Percentiles rank a stretch among this genome's conserved stretches.
phyloP scores from a whole-genome alignment of 331 rosid genomes.

The Telfairia occidentalis region DNA sequence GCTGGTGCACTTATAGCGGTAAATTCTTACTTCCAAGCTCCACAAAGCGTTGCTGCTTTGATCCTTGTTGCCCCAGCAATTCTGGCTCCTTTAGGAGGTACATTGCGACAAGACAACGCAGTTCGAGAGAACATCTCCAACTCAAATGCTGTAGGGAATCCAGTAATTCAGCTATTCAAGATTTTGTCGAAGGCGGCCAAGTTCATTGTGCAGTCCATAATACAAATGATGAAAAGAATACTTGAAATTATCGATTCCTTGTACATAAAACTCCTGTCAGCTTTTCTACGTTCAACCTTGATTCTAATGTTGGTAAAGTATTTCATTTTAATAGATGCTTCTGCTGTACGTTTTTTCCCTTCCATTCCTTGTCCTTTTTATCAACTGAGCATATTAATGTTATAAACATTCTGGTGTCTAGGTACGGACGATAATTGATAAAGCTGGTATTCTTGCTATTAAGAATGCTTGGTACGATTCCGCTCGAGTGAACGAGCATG shows the following conservation, averaged over 20 bases:
- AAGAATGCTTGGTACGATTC: constrained; percentile 80
- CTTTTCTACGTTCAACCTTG: constrained; percentile 54
- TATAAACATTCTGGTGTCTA: constrained; percentile 21
- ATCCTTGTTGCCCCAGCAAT: constrained; percentile 86
- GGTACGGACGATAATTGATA: constrained; percentile 66
- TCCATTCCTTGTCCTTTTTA: background rate
- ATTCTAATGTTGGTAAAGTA: constrained; percentile 50
- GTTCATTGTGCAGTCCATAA: constrained; percentile 31
- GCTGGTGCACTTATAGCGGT: constrained; percentile 84
- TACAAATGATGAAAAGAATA: constrained; percentile 41
- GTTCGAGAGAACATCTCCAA: constrained; percentile 27
- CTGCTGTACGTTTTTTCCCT: background rate
- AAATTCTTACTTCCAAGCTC: constrained; percentile 78
- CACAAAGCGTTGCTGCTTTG: constrained; percentile 76
- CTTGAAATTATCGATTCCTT: constrained; percentile 32
- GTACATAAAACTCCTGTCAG: constrained; percentile 45
- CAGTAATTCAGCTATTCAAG: constrained; percentile 35
- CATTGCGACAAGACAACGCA: constrained; percentile 23
- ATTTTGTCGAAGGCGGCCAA: constrained; percentile 29
- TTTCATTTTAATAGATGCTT: background rate
- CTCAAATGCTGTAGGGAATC: constrained; percentile 24
- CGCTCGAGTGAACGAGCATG: constrained; percentile 42
- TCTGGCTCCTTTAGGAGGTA: constrained; percentile 39
- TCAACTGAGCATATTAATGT: background rate
- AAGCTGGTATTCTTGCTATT: constrained; percentile 60